Evolutionary conservation across 371 early-diverging fungal genomes (phyloP), one percentile per base, ranked within the genome.

Genomic region (Syncephalastrum racemosum): DNA sequence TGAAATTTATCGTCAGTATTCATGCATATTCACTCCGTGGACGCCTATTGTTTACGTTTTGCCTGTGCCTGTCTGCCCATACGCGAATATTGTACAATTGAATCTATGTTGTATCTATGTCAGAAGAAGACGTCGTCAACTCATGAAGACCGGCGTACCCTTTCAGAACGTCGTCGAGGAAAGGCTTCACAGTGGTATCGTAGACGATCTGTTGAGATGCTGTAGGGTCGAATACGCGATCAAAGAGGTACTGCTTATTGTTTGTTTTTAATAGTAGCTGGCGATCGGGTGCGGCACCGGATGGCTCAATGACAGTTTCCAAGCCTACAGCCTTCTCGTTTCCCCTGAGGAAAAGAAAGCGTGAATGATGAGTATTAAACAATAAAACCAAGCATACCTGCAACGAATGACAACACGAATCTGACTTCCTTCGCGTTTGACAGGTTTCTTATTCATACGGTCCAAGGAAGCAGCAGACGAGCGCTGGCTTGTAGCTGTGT

Each of bases 21-120:
- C 24, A 36, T 43, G 25, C 36, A 31, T 31, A 8, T 31, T 10
- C 36, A 10, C 36, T 8, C 36, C 6, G 36, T 27, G 6, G 36
- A 31, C 2, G 36, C n/a, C n/a, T n/a, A n/a, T n/a, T n/a, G 25
- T 56, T 62, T 49, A 80, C 54, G 93, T 92, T 63, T 93, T 93
- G 47, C 97, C 97, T 0, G 96, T 92, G 31, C 96, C 95, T 1
- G 95, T 97, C 70, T 95, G 90, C 3, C 92, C 98, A 67, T 97
- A 98, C 2, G 97, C 97, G 70, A 98, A 94, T 23, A 97, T 89
- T 19, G 96, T 96, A 71, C 97, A 96, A 71, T 95, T 97, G 75
- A 88, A 96, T 31, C 36, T 31, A 31, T 10, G 36, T 1, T 31
- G 36, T 0, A 10, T 5, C 10, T n/a, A n/a, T 8, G 10, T 31